phyloP scores from a whole-genome alignment of 306 rosid species.

The Prinsepia uniflora region DNA sequence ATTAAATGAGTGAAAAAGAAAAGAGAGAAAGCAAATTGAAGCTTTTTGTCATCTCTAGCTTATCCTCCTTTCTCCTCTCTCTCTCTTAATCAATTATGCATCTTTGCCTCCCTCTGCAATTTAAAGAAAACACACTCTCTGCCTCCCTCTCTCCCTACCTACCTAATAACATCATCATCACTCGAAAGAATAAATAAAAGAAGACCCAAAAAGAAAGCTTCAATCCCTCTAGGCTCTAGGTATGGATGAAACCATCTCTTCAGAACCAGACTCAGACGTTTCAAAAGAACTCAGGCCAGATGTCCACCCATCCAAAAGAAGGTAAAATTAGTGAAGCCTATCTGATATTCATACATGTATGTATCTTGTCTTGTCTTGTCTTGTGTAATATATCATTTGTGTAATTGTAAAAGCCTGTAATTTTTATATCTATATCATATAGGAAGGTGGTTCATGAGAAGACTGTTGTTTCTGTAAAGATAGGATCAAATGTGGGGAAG shows the following conservation, averaged over 20 bases:
- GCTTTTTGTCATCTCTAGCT: slow-evolving; percentile 29
- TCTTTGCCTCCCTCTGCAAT: slow-evolving; percentile 23
- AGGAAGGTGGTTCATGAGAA: slow-evolving; percentile 69
- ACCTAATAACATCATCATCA: not conserved
- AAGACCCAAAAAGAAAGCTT: not conserved
- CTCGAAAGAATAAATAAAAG: too few species aligned
- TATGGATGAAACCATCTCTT: slow-evolving; percentile 41
- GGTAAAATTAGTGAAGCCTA: slow-evolving; percentile 27
- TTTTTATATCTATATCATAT: slow-evolving; percentile 1
- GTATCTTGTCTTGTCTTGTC: not conserved
- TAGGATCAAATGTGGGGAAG: slow-evolving; percentile 69
- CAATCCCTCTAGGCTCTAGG: slow-evolving; percentile 2
- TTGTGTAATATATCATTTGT: not conserved
- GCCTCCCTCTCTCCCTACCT: not conserved
- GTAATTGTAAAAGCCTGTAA: not conserved
- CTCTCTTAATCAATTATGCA: slow-evolving; percentile 34
- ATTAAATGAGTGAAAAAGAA: slow-evolving; percentile 50
- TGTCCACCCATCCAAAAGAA: slow-evolving; percentile 49
- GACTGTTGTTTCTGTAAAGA: slow-evolving; percentile 63
- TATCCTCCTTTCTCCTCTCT: slow-evolving; percentile 24
- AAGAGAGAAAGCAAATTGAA: slow-evolving; percentile 43
- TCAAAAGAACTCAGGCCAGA: slow-evolving; percentile 37
- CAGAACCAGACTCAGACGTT: slow-evolving; percentile 41
- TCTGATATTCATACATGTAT: not conserved
- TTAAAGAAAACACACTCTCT: not conserved